Conservation (phyloP, 768 basidiomycete species). For the Collybia mongolica region DNA sequence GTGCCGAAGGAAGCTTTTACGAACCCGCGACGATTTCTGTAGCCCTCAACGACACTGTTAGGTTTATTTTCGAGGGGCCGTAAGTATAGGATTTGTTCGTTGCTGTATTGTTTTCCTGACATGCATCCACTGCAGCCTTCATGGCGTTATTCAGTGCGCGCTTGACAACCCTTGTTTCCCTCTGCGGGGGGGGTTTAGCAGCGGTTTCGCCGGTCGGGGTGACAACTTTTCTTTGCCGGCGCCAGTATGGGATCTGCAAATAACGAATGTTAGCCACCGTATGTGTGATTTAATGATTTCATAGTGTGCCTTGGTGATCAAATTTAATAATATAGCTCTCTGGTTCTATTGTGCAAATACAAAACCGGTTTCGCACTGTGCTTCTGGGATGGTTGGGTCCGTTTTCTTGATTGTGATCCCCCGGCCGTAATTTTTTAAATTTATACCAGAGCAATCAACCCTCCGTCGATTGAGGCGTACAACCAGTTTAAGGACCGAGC, state of each 20-base stretch:
- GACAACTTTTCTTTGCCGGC: constrained; percentile 13
- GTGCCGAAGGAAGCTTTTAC: constrained; percentile 38
- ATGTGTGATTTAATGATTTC: constrained; percentile 7
- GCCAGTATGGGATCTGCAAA: constrained; percentile 30
- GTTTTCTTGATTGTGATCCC: constrained; percentile 3
- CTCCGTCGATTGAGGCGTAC: constrained; percentile 24
- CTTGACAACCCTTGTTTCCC: constrained; percentile 37
- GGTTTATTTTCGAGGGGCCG: constrained; percentile 39
- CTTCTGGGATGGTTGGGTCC: constrained; percentile 39
- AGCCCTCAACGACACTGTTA: constrained; percentile 29
- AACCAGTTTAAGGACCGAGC: constrained; percentile 25
- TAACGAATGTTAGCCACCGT: constrained; percentile 31
- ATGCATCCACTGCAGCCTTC: constrained; percentile 20
- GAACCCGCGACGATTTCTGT: constrained; percentile 31
- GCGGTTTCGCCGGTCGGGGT: constrained; percentile 25
- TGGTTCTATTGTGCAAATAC: constrained; percentile 38
- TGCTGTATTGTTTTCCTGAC: not conserved
- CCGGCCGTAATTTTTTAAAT: not conserved
- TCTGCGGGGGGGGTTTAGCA: constrained; percentile 39
- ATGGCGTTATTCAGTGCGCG: constrained; percentile 38
- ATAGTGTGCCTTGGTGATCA: not conserved
- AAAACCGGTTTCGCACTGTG: constrained; percentile 35
- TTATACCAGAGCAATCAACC: constrained; percentile 33
- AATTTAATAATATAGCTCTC: constrained; percentile 19
- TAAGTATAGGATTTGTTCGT: constrained; percentile 14